These are phyloP conservation scores for Gossypium raimondii DNA, from an alignment of 345 rosid genomes.

Conservation along the genomic window DNA sequence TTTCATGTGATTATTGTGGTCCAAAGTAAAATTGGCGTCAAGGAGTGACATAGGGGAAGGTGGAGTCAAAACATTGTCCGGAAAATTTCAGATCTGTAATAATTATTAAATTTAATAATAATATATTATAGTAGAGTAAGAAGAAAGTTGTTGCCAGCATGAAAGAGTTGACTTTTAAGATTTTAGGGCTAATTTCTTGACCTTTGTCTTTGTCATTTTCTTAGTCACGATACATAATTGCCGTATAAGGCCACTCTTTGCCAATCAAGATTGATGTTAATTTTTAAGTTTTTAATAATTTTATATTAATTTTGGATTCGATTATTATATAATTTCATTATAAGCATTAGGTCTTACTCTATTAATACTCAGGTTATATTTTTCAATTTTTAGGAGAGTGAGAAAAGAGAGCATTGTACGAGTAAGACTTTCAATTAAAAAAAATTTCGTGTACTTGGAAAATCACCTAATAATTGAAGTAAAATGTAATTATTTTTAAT, in stretches of 20 bases:
- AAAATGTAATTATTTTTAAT: too few relatives aligned
- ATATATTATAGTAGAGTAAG: background rate
- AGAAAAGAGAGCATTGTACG: too few relatives aligned
- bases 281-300: too few relatives aligned
- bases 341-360: too few relatives aligned
- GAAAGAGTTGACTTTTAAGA: constrained; percentile 38
- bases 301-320: too few relatives aligned
- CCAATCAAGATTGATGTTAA: too few relatives aligned
- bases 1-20: constrained; percentile 7
- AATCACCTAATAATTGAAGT: too few relatives aligned
- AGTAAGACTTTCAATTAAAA: too few relatives aligned
- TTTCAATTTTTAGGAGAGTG: too few relatives aligned
- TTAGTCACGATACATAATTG: too few relatives aligned
- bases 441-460: rapidly evolving
- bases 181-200: background rate
- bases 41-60: constrained; percentile 6
- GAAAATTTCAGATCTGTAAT: constrained; percentile 19
- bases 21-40: constrained; percentile 8
- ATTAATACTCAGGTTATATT: too few relatives aligned
- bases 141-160: constrained; percentile 26
- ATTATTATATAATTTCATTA: too few relatives aligned
- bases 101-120: background rate
- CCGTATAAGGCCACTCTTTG: background rate
- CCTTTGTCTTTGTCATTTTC: background rate
- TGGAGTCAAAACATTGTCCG: constrained; percentile 27